phyloP scores from a whole-genome alignment of 176 grass and related monocot genomes.

The Cymbopogon citratus region DNA sequence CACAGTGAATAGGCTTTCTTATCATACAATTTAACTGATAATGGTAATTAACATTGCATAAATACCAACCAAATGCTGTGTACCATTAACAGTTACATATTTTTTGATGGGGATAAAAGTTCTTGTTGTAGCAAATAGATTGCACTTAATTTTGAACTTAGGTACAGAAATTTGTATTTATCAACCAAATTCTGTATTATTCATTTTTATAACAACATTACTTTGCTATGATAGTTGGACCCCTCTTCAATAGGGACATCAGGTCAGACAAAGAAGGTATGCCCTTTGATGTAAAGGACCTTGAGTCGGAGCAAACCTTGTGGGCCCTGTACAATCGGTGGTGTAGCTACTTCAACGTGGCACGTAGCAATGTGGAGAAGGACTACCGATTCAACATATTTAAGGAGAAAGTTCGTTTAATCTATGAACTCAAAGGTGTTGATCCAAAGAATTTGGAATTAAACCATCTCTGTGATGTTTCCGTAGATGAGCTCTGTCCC shows the following conservation, averaged over 20 bases:
- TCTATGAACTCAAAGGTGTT: not conserved
- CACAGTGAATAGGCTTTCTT: too few species aligned
- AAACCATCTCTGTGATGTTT: not conserved
- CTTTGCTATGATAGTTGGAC: too few species aligned
- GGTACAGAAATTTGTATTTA: too few species aligned
- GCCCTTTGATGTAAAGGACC: not conserved
- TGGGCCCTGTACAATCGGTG: not conserved
- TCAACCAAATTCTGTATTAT: too few species aligned
- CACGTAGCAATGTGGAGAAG: not conserved
- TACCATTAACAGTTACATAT: too few species aligned
- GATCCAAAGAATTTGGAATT: not conserved
- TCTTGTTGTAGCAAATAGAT: too few species aligned
- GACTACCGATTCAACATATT: not conserved
- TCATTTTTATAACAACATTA: too few species aligned
- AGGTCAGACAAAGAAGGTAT: not conserved
- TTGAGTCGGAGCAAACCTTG: not conserved
- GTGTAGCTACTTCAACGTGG: not conserved
- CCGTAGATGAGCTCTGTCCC: not conserved
- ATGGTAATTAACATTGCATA: too few species aligned
- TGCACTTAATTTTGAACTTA: too few species aligned
- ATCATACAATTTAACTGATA: too few species aligned
- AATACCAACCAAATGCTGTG: too few species aligned
- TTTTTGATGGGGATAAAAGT: too few species aligned
- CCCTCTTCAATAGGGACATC: not conserved
- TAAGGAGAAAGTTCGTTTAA: not conserved